Percentiles rank a stretch among this genome's conserved stretches.
phyloP scores from a whole-genome alignment of 805 yeast species.

The Suhomyces canberraensis region DNA sequence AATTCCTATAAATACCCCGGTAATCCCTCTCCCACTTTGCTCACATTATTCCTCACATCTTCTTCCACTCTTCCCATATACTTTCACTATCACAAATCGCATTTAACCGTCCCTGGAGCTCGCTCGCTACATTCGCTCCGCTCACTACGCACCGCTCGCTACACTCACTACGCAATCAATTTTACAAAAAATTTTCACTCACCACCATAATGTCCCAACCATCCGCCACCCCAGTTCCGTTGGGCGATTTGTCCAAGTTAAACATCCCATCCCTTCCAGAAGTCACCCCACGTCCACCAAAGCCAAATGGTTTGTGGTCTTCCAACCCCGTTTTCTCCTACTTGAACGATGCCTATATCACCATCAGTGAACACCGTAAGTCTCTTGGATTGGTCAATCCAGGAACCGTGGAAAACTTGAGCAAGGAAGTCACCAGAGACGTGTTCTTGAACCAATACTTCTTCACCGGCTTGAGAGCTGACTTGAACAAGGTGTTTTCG shows the following conservation, averaged over 20 bases:
- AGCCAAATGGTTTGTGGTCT: constrained; percentile 64
- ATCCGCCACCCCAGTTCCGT: constrained; percentile 48
- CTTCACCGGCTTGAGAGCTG: constrained; percentile 96
- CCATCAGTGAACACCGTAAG: constrained; percentile 72
- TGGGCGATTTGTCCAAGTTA: constrained; percentile 60
- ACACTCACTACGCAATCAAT: neutral
- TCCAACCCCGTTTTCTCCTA: constrained; percentile 80
- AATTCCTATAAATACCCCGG: too few relatives aligned
- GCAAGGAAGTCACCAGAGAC: constrained; percentile 80
- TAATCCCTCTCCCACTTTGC: too few relatives aligned
- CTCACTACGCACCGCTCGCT: constrained; percentile 3
- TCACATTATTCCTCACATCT: too few relatives aligned
- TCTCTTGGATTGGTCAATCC: constrained; percentile 85
- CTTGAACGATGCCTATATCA: constrained; percentile 69
- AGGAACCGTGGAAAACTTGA: constrained; percentile 62
- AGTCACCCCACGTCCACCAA: constrained; percentile 51
- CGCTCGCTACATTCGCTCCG: too few relatives aligned
- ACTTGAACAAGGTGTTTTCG: constrained; percentile 85
- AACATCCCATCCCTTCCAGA: constrained; percentile 56
- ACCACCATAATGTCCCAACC: constrained; percentile 7
- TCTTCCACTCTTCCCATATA: too few relatives aligned
- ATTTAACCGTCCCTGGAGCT: too few relatives aligned
- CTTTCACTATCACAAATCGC: too few relatives aligned
- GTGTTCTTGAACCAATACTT: constrained; percentile 86
- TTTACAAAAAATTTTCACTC: neutral